Percentiles rank a stretch among this genome's conserved stretches.
Conservation (phyloP, 2,329 filamentous ascomycete species). For the Magnaporthiopsis poae region DNA sequence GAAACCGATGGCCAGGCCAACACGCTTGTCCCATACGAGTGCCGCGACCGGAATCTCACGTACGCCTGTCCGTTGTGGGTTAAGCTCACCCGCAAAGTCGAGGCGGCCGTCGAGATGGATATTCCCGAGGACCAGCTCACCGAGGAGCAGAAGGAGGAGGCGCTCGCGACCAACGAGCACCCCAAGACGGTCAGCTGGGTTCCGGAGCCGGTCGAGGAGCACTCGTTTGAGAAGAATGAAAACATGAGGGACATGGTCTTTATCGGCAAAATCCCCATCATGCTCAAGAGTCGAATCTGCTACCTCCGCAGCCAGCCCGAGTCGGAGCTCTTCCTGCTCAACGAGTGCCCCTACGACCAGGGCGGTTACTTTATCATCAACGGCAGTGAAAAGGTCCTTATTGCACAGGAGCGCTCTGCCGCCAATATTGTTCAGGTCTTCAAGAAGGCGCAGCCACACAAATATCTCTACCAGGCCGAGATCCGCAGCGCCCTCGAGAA, state of each 20-base stretch:
- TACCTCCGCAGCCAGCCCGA: conserved; percentile 76
- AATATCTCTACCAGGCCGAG: conserved; percentile 86
- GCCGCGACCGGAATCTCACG: conserved; percentile 86
- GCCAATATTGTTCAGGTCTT: conserved; percentile 99
- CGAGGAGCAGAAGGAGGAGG: conserved; percentile 48
- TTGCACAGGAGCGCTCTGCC: conserved; percentile 92
- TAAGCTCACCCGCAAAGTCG: conserved; percentile 75
- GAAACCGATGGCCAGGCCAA: conserved; percentile 85
- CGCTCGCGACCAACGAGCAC: conserved; percentile 43
- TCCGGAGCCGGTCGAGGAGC: conserved; percentile 52
- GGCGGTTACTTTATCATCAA: conserved; percentile 99
- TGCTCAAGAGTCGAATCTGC: conserved; percentile 96
- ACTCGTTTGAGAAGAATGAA: conserved; percentile 41
- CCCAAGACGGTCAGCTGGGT: conserved; percentile 53
- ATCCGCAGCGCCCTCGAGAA: conserved; percentile 95
- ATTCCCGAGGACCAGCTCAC: conserved; percentile 60
- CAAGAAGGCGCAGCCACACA: conserved; percentile 88
- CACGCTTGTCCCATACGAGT: conserved; percentile 85
- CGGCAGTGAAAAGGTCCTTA: conserved; percentile 94
- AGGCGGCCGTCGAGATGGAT: conserved; percentile 68
- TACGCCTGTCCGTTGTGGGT: conserved; percentile 89
- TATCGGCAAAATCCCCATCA: conserved; percentile 90
- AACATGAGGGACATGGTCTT: conserved; percentile 64
- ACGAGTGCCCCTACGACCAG: conserved; percentile 96
- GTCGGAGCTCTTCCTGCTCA: conserved; percentile 77